Evolutionary conservation across 2,329 filamentous ascomycete species (phyloP).

Genomic region (Alternaria gansuensis): DNA sequence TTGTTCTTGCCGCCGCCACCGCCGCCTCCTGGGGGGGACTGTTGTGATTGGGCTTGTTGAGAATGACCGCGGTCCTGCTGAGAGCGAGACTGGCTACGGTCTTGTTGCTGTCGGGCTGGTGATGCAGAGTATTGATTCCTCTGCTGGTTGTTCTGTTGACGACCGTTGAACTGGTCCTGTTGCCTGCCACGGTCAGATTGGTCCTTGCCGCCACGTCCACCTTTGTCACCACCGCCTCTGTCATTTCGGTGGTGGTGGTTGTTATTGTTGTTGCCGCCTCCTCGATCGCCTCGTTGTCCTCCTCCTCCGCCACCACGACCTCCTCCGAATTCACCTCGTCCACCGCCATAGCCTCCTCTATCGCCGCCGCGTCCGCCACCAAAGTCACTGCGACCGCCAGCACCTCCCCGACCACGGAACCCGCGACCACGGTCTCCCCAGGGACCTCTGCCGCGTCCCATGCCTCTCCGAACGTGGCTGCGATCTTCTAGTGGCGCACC

Average conservation of each 20-base stretch:
- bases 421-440: conserved; percentile 51
- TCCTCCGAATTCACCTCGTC: conserved; percentile 25
- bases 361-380: conserved; percentile 44
- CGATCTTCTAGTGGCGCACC: conserved; percentile 51
- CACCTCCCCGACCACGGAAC: conserved; percentile 47
- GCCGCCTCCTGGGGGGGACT: conserved; percentile 35
- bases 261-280: conserved; percentile 14
- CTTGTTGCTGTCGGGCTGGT: conserved; percentile 36
- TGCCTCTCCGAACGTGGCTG: conserved; percentile 50
- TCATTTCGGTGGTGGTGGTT: conserved; percentile 29
- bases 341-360: conserved; percentile 30
- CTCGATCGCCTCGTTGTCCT: conserved; percentile 40
- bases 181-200: conserved; percentile 37
- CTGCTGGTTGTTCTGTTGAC: conserved; percentile 27
- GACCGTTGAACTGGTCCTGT: conserved; percentile 33
- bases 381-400: conserved; percentile 35
- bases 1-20: conserved; percentile 39
- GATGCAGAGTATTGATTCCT: conserved; percentile 34
- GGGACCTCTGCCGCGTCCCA: conserved; percentile 43
- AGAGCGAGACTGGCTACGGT: conserved; percentile 34
- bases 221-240: conserved; percentile 29
- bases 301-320: conserved; percentile 34
- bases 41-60: conserved; percentile 25
- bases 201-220: conserved; percentile 40
- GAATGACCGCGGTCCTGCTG: conserved; percentile 14